Evolutionary conservation across 148 eudicot species (phyloP).

Genomic region (Cornus kousa): DNA sequence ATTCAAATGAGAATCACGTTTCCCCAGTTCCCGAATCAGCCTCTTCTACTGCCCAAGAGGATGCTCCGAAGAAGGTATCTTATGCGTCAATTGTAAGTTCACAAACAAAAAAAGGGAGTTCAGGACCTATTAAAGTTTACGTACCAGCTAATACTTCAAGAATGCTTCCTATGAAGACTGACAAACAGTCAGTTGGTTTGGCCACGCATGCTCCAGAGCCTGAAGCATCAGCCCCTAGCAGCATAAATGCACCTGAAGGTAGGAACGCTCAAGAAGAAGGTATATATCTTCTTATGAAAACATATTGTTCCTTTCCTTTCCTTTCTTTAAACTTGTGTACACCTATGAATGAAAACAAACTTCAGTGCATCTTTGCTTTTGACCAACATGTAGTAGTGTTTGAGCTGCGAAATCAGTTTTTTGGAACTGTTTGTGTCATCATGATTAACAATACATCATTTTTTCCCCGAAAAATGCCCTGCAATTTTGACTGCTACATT

Average conservation of each 20-base stretch:
- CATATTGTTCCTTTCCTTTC: not conserved
- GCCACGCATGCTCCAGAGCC: slow-evolving; percentile 20
- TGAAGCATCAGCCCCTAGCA: slow-evolving; percentile 25
- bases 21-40: slow-evolving; percentile 29
- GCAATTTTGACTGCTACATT: not conserved
- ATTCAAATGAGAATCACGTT: slow-evolving; percentile 29
- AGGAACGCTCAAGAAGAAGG: slow-evolving; percentile 47
- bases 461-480: not conserved
- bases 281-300: slow-evolving; percentile 16
- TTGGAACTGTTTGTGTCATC: not conserved
- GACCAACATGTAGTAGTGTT: not conserved
- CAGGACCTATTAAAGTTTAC: slow-evolving; percentile 45
- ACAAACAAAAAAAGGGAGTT: slow-evolving; percentile 32
- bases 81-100: slow-evolving; percentile 71
- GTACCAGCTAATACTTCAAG: slow-evolving; percentile 46
- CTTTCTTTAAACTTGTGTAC: not conserved
- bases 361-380: not conserved
- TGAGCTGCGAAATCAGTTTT: not conserved
- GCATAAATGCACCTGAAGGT: slow-evolving; percentile 26
- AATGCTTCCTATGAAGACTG: slow-evolving; percentile 29
- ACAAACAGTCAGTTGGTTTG: slow-evolving; percentile 30
- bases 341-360: not conserved
- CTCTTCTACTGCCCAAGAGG: slow-evolving; percentile 37
- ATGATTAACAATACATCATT: not conserved
- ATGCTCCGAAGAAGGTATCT: slow-evolving; percentile 49